Percentiles rank a stretch among this genome's conserved stretches.
Evolutionary conservation across 371 early-diverging fungal genomes (phyloP).

Genomic region (Mucor mucedo): DNA sequence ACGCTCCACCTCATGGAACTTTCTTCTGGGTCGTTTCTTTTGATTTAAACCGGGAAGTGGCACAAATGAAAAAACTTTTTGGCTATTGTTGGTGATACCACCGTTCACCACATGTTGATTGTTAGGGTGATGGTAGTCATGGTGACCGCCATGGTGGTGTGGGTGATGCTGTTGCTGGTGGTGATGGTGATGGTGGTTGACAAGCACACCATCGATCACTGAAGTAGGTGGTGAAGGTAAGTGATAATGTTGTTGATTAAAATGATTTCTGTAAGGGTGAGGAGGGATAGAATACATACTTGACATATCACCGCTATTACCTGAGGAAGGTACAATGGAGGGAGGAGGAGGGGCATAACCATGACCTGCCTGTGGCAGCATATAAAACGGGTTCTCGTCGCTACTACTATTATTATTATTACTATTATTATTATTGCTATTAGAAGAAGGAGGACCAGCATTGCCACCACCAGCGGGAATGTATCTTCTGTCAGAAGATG

Average conservation of each 20-base stretch:
- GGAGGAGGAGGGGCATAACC: constrained; percentile 5
- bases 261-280: constrained; percentile 3
- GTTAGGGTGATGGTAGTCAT: constrained; percentile 3
- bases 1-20: constrained; percentile 75
- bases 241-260: constrained; percentile 10
- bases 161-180: no score
- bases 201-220: constrained; percentile 25
- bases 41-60: constrained; percentile 65
- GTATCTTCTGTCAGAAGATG: constrained; percentile 8
- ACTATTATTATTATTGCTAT: no score
- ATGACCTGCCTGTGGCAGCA: neutral
- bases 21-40: constrained; percentile 72
- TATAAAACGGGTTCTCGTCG: neutral
- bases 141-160: neutral
- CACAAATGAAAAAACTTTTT: constrained; percentile 68
- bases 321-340: constrained; percentile 8
- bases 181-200: constrained; percentile 3
- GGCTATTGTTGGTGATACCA: constrained; percentile 18
- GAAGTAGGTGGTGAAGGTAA: constrained; percentile 40
- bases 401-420: neutral
- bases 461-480: neutral
- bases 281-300: neutral
- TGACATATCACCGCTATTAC: constrained; percentile 2
- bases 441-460: no score
- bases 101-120: constrained; percentile 10